Evolutionary conservation across 768 basidiomycete species (phyloP).

Genomic region (Tylopilus cervinicoccineus): DNA sequence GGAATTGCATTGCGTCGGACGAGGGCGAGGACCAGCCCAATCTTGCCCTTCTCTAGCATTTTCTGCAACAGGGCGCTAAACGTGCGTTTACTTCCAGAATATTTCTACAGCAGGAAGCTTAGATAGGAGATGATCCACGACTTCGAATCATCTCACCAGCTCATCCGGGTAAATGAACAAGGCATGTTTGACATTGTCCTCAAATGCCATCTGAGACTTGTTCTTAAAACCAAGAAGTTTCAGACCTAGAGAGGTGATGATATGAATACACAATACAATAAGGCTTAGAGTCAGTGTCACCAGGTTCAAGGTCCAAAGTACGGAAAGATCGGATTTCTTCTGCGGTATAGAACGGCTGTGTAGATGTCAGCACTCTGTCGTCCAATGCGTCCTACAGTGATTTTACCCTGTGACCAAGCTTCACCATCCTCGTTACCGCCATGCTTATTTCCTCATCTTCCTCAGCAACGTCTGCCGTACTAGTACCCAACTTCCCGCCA

Average conservation of each 20-base stretch:
- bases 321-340: constrained; percentile 81
- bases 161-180: constrained; percentile 93
- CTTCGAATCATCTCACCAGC: constrained; percentile 45
- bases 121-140: not conserved
- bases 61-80: constrained; percentile 85
- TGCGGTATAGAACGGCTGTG: constrained; percentile 77
- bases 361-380: not conserved
- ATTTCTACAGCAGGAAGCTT: constrained; percentile 42
- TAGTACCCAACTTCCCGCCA: constrained; percentile 36
- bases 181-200: constrained; percentile 91
- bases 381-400: not conserved
- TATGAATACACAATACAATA: not conserved
- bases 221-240: constrained; percentile 93
- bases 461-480: constrained; percentile 25
- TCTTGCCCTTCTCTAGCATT: constrained; percentile 75
- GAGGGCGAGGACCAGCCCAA: constrained; percentile 73
- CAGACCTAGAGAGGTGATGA: constrained; percentile 48
- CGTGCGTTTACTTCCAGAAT: constrained; percentile 88
- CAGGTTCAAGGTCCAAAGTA: constrained; percentile 73
- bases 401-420: constrained; percentile 47
- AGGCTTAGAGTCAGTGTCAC: constrained; percentile 35
- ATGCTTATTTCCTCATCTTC: constrained; percentile 37
- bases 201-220: constrained; percentile 61
- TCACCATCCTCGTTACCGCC: constrained; percentile 43
- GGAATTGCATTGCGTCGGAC: constrained; percentile 72